Percentiles rank a stretch among this genome's conserved stretches.
These are phyloP conservation scores for Haplosporangium sp. DNA, from an alignment of 371 early-diverging fungal genomes.

Conservation along the genomic window DNA sequence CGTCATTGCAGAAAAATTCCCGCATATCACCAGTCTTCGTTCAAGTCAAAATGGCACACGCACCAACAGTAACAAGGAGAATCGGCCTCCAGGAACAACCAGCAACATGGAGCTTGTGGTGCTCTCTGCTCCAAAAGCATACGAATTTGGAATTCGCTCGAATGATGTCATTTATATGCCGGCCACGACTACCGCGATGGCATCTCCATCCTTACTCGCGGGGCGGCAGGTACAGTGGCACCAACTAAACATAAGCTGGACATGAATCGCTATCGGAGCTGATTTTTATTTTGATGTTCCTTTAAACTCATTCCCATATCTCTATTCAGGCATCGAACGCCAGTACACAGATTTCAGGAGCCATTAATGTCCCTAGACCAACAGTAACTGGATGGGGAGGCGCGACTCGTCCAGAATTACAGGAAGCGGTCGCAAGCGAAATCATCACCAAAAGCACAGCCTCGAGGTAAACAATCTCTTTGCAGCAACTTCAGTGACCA, in stretches of 20 bases:
- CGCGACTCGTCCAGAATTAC: slow-evolving; percentile 24
- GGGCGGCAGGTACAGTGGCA: slow-evolving; percentile 17
- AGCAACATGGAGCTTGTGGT: slow-evolving; percentile 33
- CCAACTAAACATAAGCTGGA: too few species aligned
- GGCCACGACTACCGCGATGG: neutral
- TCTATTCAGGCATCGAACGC: slow-evolving; percentile 21
- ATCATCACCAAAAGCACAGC: neutral
- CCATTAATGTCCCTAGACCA: slow-evolving; percentile 7
- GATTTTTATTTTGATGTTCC: slow-evolving; percentile 1
- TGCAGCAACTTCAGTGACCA: too few species aligned
- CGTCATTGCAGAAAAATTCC: slow-evolving; percentile 35
- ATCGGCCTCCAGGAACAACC: slow-evolving; percentile 8
- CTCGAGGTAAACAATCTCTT: neutral
- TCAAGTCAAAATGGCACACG: neutral
- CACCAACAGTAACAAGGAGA: slow-evolving; percentile 22
- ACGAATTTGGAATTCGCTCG: slow-evolving; percentile 37
- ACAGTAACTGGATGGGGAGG: slow-evolving; percentile 34
- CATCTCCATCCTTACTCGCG: neutral
- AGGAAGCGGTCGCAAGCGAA: slow-evolving; percentile 15
- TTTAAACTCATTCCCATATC: neutral
- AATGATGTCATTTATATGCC: slow-evolving; percentile 26
- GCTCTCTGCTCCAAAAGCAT: slow-evolving; percentile 23
- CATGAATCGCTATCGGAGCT: too few species aligned
- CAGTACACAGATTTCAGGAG: slow-evolving; percentile 8
- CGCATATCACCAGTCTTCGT: slow-evolving; percentile 30